Conservation (phyloP, 2,329 filamentous ascomycete species). For the Aspergillus costaricaensis region DNA sequence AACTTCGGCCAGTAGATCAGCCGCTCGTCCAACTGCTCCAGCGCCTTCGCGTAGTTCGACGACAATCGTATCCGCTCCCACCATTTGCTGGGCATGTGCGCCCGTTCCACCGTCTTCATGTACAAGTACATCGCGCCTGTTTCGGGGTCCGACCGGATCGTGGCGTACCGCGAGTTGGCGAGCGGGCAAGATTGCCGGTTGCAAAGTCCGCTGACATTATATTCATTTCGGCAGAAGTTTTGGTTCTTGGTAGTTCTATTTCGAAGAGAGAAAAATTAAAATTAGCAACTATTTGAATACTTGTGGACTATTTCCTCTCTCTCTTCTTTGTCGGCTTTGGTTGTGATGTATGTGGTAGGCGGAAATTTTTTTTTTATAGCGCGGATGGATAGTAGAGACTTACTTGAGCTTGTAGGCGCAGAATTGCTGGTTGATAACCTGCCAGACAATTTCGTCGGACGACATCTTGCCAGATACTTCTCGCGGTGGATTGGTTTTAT, state of each 20-base stretch:
- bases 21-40: conserved; percentile 81
- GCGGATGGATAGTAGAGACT: conserved; percentile 26
- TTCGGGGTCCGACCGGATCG: conserved; percentile 77
- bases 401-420: conserved; percentile 94
- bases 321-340: no score
- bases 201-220: conserved; percentile 82
- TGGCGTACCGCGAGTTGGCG: conserved; percentile 90
- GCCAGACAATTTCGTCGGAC: conserved; percentile 96
- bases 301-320: no score
- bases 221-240: conserved; percentile 94
- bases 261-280: no score
- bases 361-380: not conserved
- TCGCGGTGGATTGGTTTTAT: conserved; percentile 11
- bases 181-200: conserved; percentile 87
- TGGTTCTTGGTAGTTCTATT: conserved; percentile 76
- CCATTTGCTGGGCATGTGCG: conserved; percentile 83
- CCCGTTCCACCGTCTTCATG: conserved; percentile 91
- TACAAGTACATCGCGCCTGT: conserved; percentile 89
- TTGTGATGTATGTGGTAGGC: not conserved
- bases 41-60: conserved; percentile 84
- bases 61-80: conserved; percentile 94
- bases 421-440: conserved; percentile 92
- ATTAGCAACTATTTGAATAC: no score
- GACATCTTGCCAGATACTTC: conserved; percentile 58
- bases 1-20: conserved; percentile 96